Percentiles rank a stretch among this genome's conserved stretches.
Conservation (phyloP, 371 early-diverging fungal genomes). For the Funneliformis caledonium region DNA sequence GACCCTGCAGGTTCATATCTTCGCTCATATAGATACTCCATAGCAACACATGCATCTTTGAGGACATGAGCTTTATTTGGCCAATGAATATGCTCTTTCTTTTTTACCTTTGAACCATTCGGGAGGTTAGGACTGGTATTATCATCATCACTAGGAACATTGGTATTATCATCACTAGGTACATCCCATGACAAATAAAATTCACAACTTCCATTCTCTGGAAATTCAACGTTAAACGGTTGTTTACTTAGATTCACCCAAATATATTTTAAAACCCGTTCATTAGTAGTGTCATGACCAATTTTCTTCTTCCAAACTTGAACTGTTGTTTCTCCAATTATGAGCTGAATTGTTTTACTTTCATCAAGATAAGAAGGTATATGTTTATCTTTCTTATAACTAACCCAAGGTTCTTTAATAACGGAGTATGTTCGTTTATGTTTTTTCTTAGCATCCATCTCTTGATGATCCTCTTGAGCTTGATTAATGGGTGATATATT, state of each 20-base stretch:
- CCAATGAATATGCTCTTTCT: slow-evolving; percentile 8
- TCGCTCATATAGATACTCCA: not conserved
- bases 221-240: not conserved
- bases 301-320: slow-evolving; percentile 15
- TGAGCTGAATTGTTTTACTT: not conserved
- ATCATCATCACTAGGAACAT: not conserved
- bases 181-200: not conserved
- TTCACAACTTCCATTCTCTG: not conserved
- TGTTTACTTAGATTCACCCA: not conserved
- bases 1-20: not conserved
- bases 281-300: too few species aligned
- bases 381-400: not conserved
- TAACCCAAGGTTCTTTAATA: slow-evolving; percentile 13
- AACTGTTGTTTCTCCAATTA: slow-evolving; percentile 10
- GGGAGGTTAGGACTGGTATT: too few species aligned
- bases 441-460: not conserved
- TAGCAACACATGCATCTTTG: slow-evolving; percentile 1
- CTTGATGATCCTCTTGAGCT: not conserved
- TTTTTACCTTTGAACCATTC: too few species aligned
- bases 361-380: not conserved
- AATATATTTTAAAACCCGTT: slow-evolving; percentile 7
- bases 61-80: not conserved
- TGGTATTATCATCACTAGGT: not conserved
- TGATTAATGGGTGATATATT: not conserved
- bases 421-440: not conserved